Evolutionary conservation across 192 early-diverging fungal species (phyloP), one percentile per base, ranked within the genome.

Genomic region (Mortierella antarctica): DNA sequence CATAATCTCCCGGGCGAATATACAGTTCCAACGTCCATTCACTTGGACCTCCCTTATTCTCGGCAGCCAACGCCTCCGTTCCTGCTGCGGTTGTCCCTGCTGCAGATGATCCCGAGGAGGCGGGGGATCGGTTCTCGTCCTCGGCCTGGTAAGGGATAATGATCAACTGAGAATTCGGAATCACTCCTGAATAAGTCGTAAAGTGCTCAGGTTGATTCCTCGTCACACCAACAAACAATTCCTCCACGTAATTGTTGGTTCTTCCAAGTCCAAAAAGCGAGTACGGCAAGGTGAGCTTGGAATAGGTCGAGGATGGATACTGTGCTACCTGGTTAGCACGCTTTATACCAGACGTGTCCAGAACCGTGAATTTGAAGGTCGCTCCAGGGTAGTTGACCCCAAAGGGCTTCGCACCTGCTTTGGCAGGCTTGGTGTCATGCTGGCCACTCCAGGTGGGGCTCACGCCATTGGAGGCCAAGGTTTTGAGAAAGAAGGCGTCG

Each of bases 211-310:
- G 52, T 73, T 92, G 87, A 65, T 91, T 87, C 44, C 89, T 82
- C 4, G 89, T 88, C 12, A 89, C 85, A 2, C 96, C 97, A 0
- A 95, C 95, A 80, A 95, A 95, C 77, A 98, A 84, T 62, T 95
- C 92, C 73, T 98, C 97, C 17, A 98, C 92, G 80, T 98, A 98
- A 75, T 97, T 97, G 84, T 96, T 98, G 6, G 96, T 97, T 70
- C 97, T 82, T 2, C 97, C 97, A 13, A 98, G 88, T 14, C 97
- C 97, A 67, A 96, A 92, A 4, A 96, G 82, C 13, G 88, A 89
- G 51, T 95, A 97, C 2, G 97, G 95, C 46, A 93, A 90, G 20
- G 90, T 86, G 39, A 97, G 79, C 6, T 92, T 79, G 31, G 91
- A 82, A 77, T 96, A 97, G 3, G 90, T 86, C 23, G 93, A 88